Percentiles rank a stretch among this genome's conserved stretches.
These are phyloP conservation scores for Cercospora citrullina DNA, from an alignment of 2,329 filamentous ascomycete genomes.

Conservation along the genomic window DNA sequence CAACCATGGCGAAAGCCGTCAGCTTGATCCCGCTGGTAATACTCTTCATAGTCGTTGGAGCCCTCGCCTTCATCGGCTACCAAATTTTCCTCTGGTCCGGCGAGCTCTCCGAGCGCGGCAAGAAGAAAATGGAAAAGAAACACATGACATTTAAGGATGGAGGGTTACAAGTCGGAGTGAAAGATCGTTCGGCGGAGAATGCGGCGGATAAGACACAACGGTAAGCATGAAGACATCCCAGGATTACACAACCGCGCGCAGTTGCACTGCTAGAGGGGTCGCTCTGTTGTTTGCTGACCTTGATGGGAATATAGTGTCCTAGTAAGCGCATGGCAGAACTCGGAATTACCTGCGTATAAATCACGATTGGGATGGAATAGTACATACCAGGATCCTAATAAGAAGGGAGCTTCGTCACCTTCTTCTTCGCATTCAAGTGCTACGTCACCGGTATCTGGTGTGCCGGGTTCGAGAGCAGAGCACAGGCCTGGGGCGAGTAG, in stretches of 20 bases:
- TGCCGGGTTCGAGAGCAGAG: slow-evolving; percentile 13
- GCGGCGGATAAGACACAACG: slow-evolving; percentile 74
- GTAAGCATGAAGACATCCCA: slow-evolving; percentile 23
- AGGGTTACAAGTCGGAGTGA: slow-evolving; percentile 67
- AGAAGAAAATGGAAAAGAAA: slow-evolving; percentile 71
- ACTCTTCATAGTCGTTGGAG: slow-evolving; percentile 59
- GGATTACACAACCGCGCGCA: no score
- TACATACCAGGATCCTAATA: slow-evolving; percentile 22
- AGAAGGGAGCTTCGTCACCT: background rate
- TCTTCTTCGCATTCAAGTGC: background rate
- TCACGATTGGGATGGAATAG: slow-evolving; percentile 39
- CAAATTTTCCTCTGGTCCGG: slow-evolving; percentile 67
- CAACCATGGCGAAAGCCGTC: slow-evolving; percentile 24
- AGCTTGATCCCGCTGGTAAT: slow-evolving; percentile 65
- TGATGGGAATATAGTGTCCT: slow-evolving; percentile 36
- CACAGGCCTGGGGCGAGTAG: slow-evolving; percentile 17
- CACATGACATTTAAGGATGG: slow-evolving; percentile 77
- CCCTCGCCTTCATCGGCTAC: slow-evolving; percentile 66
- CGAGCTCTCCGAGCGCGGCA: slow-evolving; percentile 66
- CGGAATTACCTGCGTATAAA: slow-evolving; percentile 41
- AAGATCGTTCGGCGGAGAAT: slow-evolving; percentile 65
- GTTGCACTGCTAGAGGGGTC: no score
- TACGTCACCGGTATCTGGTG: slow-evolving; percentile 5
- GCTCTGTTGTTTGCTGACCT: no score
- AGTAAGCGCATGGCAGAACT: slow-evolving; percentile 53